Evolutionary conservation across 805 yeast genomes (phyloP), one percentile per base, ranked within the genome.

Genomic region (Pichia sporocuriosa): DNA sequence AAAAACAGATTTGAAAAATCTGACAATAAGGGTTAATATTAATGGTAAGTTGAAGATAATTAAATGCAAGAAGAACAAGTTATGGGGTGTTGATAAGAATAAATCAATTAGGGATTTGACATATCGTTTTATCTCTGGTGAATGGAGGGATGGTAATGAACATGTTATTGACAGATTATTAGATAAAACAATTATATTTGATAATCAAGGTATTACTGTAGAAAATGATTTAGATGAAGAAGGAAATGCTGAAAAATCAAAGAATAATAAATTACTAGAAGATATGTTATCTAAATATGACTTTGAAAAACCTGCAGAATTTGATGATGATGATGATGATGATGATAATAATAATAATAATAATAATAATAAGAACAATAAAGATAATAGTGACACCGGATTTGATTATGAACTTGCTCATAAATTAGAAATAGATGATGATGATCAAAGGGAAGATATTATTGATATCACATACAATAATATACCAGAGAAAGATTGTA

Each of bases 61-160:
- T 43, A 75, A 75, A 51, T 67, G 81, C 50, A 73, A 72, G 52
- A 87, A 88, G 63, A 77, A 81, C 25, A 88, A 88, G 57, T 70
- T 93, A 31, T 90, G 98, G 98, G 97, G 97, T 3, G 72, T 77
- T 46, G 88, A 84, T 50, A 84, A 84, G 63, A 72, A 75, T 48
- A 81, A 74, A 52, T 66, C 70, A 3, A 58, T 70, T 3, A 69
- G 72, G 26, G 93, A 82, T 51, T 67, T 88, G 50, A 84, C 81
- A 0, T 73, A 69, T 61, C 66, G 68, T 40, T 89, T 75, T 57
- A 66, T 61, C 9, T 73, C 80, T 46, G 84, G 83, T 0, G 73
- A 70, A 35, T 87, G 96, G 96, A 73, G 72, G 50, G 85, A 84
- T 58, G 88, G 88, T 6, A 78, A 75, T 46, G 84, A 81, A 37